Evolutionary conservation across 257 asterid genomes (phyloP).

Genomic region (Nicotiana obtusifolia): DNA sequence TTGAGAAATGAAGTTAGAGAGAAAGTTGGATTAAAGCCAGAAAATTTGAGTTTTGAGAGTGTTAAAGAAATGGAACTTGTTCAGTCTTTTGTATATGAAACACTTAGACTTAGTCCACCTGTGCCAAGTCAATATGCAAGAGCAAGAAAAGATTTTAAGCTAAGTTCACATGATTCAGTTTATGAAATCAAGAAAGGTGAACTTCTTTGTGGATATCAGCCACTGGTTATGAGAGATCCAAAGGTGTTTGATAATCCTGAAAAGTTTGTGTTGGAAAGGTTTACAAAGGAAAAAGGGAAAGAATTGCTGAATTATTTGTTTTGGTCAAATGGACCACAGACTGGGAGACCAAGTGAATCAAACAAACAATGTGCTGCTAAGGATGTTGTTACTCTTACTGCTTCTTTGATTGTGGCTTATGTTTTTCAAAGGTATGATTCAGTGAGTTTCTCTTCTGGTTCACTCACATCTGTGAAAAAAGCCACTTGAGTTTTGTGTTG

Average conservation of each 20-base stretch:
- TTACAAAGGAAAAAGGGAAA: slow-evolving; percentile 46
- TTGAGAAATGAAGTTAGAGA: slow-evolving; percentile 55
- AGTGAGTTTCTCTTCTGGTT: slow-evolving; percentile 40
- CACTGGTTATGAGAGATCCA: slow-evolving; percentile 70
- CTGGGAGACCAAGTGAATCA: slow-evolving; percentile 50
- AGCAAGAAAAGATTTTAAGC: slow-evolving; percentile 70
- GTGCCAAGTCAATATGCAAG: slow-evolving; percentile 74
- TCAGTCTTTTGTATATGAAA: slow-evolving; percentile 69
- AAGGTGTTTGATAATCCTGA: slow-evolving; percentile 66
- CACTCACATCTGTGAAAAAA: slow-evolving; percentile 42
- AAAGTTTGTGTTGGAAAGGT: slow-evolving; percentile 50
- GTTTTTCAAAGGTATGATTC: slow-evolving; percentile 76
- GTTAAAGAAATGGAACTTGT: slow-evolving; percentile 59
- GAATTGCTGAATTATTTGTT: slow-evolving; percentile 53
- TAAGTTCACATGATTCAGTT: slow-evolving; percentile 43
- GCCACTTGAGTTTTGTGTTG: slow-evolving; percentile 14
- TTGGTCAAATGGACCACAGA: slow-evolving; percentile 95
- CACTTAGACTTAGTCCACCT: slow-evolving; percentile 68
- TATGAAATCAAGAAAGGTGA: slow-evolving; percentile 88
- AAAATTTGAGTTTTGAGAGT: slow-evolving; percentile 38
- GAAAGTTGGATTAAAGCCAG: slow-evolving; percentile 20
- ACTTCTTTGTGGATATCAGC: slow-evolving; percentile 68
- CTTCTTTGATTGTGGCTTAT: slow-evolving; percentile 64
- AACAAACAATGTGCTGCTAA: slow-evolving; percentile 80
- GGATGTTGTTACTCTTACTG: slow-evolving; percentile 60